Conservation (phyloP, 805 yeast genomes). For the Maudiozyma turicensis region DNA sequence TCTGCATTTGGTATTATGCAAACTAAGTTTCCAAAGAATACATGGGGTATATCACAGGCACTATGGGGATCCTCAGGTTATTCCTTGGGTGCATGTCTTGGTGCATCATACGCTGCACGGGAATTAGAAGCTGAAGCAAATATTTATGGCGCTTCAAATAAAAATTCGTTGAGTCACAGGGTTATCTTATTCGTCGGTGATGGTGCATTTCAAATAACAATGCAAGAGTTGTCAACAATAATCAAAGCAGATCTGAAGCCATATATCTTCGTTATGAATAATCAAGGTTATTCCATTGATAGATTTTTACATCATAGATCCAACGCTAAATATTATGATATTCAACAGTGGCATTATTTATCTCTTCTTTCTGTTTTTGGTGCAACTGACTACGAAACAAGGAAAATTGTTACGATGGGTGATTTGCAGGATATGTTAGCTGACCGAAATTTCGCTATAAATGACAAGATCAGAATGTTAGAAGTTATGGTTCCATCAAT, state of each 20-base stretch:
- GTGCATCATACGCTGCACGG: slow-evolving; percentile 49
- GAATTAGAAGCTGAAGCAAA: slow-evolving; percentile 27
- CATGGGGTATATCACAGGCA: slow-evolving; percentile 48
- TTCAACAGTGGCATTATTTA: slow-evolving; percentile 52
- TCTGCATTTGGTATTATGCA: slow-evolving; percentile 54
- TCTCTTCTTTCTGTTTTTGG: slow-evolving; percentile 42
- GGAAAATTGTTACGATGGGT: slow-evolving; percentile 38
- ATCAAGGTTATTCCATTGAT: slow-evolving; percentile 59
- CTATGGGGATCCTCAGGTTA: slow-evolving; percentile 62
- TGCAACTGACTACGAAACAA: slow-evolving; percentile 38
- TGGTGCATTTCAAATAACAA: slow-evolving; percentile 60
- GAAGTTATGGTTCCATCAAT: slow-evolving; percentile 49
- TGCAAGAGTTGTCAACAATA: slow-evolving; percentile 55
- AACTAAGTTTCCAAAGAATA: slow-evolving; percentile 42
- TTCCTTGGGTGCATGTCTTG: slow-evolving; percentile 54
- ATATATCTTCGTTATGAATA: slow-evolving; percentile 49
- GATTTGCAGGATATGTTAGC: slow-evolving; percentile 38
- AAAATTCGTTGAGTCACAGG: slow-evolving; percentile 32
- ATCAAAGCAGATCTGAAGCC: slow-evolving; percentile 45
- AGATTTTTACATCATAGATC: slow-evolving; percentile 48
- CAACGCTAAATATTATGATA: slow-evolving; percentile 45
- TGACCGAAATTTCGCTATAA: slow-evolving; percentile 32
- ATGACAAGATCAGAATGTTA: slow-evolving; percentile 41
- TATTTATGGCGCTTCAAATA: slow-evolving; percentile 6
- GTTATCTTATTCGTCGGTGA: slow-evolving; percentile 57